phyloP scores from a whole-genome alignment of 306 rosid species.

The Astragalus glycyphyllos region DNA sequence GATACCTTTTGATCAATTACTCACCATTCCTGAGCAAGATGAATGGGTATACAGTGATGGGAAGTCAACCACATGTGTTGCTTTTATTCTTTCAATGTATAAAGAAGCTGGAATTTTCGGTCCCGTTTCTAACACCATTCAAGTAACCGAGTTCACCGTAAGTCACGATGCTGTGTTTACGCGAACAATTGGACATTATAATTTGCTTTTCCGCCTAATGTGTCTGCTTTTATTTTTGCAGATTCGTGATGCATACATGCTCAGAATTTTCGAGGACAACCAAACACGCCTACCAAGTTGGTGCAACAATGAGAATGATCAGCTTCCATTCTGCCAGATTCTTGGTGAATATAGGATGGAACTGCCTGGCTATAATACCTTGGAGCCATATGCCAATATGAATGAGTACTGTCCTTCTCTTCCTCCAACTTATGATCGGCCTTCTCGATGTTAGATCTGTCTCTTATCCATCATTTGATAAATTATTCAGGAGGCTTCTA shows the following conservation, averaged over 20 bases:
- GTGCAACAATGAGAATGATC: constrained; percentile 70
- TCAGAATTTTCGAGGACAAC: constrained; percentile 75
- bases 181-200: background rate
- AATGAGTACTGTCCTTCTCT: constrained; percentile 90
- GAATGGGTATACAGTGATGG: constrained; percentile 95
- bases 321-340: constrained; percentile 87
- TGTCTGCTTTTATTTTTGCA: constrained; percentile 31
- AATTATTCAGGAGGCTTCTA: background rate
- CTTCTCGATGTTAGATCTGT: constrained; percentile 52
- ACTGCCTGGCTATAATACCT: constrained; percentile 77
- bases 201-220: background rate
- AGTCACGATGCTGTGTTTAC: constrained; percentile 33
- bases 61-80: constrained; percentile 86
- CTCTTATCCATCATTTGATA: constrained; percentile 13
- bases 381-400: constrained; percentile 83
- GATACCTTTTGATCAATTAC: constrained; percentile 72
- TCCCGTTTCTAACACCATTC: constrained; percentile 68
- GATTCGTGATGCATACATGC: constrained; percentile 93
- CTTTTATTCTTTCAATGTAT: constrained; percentile 87
- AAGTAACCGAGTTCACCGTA: constrained; percentile 94
- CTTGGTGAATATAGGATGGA: constrained; percentile 90
- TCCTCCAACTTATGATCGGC: constrained; percentile 79
- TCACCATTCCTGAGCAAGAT: constrained; percentile 88
- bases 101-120: constrained; percentile 87
- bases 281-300: constrained; percentile 77